phyloP scores from a whole-genome alignment of 345 rosid genomes.

The Populus nigra region DNA sequence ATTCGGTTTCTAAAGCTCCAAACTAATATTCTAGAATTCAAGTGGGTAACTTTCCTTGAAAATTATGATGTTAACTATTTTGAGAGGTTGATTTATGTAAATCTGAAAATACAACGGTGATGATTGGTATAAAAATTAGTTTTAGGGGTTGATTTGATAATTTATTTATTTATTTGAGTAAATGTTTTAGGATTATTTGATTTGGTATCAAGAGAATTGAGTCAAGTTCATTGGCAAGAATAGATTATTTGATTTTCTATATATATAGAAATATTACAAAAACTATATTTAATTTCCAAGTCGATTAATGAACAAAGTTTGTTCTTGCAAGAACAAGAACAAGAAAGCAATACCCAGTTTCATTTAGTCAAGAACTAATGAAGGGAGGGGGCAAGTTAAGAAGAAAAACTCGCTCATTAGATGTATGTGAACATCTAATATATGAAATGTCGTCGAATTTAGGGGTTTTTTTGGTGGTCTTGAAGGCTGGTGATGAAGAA shows the following conservation, averaged over 20 bases:
- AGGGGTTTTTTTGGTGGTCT: background rate
- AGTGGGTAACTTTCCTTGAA: too few relatives aligned
- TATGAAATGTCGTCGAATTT: slow-evolving; percentile 37
- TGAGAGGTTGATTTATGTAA: too few relatives aligned
- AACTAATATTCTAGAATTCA: too few relatives aligned
- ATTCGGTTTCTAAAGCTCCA: fast-evolving
- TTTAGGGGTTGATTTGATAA: too few relatives aligned
- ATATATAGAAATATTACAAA: background rate
- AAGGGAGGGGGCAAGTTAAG: background rate
- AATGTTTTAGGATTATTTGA: too few relatives aligned
- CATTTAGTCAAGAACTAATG: background rate
- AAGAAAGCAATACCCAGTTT: background rate
- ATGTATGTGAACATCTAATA: background rate
- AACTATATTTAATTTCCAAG: slow-evolving; percentile 1
- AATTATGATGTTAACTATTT: too few relatives aligned
- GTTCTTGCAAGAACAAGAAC: slow-evolving; percentile 14
- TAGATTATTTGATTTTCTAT: background rate
- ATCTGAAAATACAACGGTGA: too few relatives aligned
- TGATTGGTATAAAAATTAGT: too few relatives aligned
- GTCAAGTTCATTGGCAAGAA: too few relatives aligned
- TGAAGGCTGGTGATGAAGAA: background rate
- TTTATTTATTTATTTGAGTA: too few relatives aligned
- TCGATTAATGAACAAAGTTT: slow-evolving; percentile 3
- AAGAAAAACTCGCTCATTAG: slow-evolving; percentile 17
- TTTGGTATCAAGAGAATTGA: too few relatives aligned